phyloP scores from a whole-genome alignment of 129 eudicot genomes.

The Centella asiatica region DNA sequence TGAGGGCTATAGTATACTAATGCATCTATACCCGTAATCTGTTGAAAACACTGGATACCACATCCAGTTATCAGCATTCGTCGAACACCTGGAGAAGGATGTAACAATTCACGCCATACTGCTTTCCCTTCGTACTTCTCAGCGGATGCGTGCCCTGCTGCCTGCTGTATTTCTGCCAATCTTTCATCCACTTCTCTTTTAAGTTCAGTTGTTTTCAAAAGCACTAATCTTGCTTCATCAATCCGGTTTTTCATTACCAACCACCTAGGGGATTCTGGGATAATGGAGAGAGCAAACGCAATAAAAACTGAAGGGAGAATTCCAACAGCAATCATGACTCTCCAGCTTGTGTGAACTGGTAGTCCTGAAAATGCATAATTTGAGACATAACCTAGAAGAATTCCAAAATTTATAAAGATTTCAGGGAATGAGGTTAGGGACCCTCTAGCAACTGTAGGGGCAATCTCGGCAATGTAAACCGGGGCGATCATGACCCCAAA shows the following conservation, averaged over 20 bases:
- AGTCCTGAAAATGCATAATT: conserved; percentile 65
- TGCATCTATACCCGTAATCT: conserved; percentile 76
- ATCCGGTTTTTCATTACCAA: conserved; percentile 44
- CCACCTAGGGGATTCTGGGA: conserved; percentile 85
- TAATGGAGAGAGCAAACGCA: conserved; percentile 44
- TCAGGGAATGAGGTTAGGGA: conserved; percentile 74
- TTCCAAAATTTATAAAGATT: conserved; percentile 63
- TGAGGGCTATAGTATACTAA: conserved; percentile 68
- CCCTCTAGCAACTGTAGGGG: conserved; percentile 59
- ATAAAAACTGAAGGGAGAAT: conserved; percentile 56
- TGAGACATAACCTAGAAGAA: conserved; percentile 67
- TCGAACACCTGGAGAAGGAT: conserved; percentile 48
- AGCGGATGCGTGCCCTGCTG: conserved; percentile 25
- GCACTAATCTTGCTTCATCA: conserved; percentile 55
- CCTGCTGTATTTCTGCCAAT: conserved; percentile 49
- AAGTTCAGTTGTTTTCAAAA: conserved; percentile 34
- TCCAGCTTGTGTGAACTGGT: conserved; percentile 48
- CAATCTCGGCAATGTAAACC: conserved; percentile 70
- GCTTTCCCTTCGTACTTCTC: conserved; percentile 27
- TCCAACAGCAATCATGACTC: conserved; percentile 69
- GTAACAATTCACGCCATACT: conserved; percentile 52
- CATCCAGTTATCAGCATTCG: conserved; percentile 60
- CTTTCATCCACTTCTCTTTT: conserved; percentile 55
- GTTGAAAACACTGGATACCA: conserved; percentile 73
- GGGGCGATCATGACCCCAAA: conserved; percentile 74